phyloP scores from a whole-genome alignment of 441 rosid species.

The Populus hybrid region DNA sequence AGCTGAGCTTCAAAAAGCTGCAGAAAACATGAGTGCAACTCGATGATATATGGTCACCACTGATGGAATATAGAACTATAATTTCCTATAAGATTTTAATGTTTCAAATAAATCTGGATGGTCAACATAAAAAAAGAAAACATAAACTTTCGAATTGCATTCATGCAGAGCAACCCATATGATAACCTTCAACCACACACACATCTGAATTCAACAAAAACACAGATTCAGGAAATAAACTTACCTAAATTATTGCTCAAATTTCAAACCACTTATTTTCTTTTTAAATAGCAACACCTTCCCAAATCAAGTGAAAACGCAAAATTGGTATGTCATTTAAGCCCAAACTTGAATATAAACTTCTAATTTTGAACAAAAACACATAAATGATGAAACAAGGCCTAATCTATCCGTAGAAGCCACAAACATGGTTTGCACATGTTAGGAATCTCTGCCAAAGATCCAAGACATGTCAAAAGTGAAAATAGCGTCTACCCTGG shows the following conservation, averaged over 20 bases:
- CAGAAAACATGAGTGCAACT: slow-evolving; percentile 21
- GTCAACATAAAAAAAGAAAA: not conserved
- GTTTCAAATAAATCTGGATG: not conserved
- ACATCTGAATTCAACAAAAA: not conserved
- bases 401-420: not conserved
- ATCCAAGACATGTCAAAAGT: not conserved
- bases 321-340: not conserved
- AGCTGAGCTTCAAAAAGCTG: slow-evolving; percentile 87
- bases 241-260: not conserved
- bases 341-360: not conserved
- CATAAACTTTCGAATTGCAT: not conserved
- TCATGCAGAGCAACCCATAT: not conserved
- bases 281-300: not conserved
- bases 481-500: not conserved
- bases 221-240: not conserved
- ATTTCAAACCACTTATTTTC: not conserved
- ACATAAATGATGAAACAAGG: not conserved
- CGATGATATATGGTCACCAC: not conserved
- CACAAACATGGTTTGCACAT: not conserved
- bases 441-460: not conserved
- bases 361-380: not conserved
- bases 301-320: not conserved
- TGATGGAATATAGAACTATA: not conserved
- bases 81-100: not conserved
- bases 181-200: not conserved